Evolutionary conservation across 2,329 filamentous ascomycete genomes (phyloP).

Genomic region (Colletotrichum sp.): DNA sequence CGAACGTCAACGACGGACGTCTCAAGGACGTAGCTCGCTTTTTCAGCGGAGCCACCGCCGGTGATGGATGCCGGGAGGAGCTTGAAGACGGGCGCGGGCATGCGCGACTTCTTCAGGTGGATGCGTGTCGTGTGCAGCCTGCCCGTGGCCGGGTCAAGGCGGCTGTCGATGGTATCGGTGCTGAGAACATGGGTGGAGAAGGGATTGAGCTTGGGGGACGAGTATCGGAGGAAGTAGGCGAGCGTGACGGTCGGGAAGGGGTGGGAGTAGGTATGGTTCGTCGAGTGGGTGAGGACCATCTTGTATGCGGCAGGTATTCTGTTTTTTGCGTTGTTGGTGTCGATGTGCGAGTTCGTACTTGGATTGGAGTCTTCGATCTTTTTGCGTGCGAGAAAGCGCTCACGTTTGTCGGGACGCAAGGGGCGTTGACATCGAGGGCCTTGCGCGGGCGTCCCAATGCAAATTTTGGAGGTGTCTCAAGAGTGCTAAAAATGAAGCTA

Average conservation of each 20-base stretch:
- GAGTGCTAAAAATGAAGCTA: neutral
- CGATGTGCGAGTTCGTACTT: neutral
- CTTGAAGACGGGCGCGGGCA: slow-evolving; percentile 77
- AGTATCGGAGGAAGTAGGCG: slow-evolving; percentile 89
- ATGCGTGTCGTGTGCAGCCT: slow-evolving; percentile 79
- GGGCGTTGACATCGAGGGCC: slow-evolving; percentile 13
- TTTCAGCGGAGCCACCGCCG: slow-evolving; percentile 65
- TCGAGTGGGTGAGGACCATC: slow-evolving; percentile 69
- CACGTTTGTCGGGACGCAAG: neutral
- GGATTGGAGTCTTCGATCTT: neutral
- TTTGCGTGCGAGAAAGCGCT: slow-evolving; percentile 5
- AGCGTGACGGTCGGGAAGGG: slow-evolving; percentile 85
- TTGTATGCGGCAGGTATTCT: slow-evolving; percentile 28
- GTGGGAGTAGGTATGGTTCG: slow-evolving; percentile 77
- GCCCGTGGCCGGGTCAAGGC: slow-evolving; percentile 75
- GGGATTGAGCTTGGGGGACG: slow-evolving; percentile 72
- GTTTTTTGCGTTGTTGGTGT: neutral
- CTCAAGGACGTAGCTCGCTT: slow-evolving; percentile 82
- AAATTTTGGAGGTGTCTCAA: neutral
- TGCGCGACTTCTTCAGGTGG: slow-evolving; percentile 80
- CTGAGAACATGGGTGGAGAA: slow-evolving; percentile 83
- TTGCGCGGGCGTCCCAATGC: neutral
- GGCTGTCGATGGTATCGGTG: slow-evolving; percentile 79
- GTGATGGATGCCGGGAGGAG: slow-evolving; percentile 74
- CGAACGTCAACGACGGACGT: slow-evolving; percentile 79